Base-by-base conservation (phyloP, 371 early-diverging fungal genomes). In the Mucor mucedo region DNA sequence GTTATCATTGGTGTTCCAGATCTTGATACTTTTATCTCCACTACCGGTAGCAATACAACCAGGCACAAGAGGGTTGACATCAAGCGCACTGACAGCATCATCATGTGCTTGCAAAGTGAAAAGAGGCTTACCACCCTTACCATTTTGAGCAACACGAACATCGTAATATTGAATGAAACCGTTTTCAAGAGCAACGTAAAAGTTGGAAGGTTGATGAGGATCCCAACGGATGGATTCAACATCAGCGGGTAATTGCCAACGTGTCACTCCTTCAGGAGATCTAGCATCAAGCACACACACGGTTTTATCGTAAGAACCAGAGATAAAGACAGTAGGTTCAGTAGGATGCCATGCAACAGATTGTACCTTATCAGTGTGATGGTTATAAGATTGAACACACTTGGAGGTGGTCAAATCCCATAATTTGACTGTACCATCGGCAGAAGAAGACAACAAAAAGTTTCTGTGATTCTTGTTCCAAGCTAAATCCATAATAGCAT, bases 41-140 rank as follows among this genome's bases (percentile, higher is more conserved):
- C 93, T 90, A n/a, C 96, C 98, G 0, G 98, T 97, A 11, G 97
- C 91, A 50, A 98, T 71, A 52, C 91, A 87, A 2, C 92, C 92
- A 27, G 84, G 80, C 7, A 96, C 75, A 8, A 73, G 61, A 5
- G 93, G 83, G 73, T 90, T 91, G 66, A 96, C 79, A 77, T 96
- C 97, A 66, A 96, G 73, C 1, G 93, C 88, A 21, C 92, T 89
- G 3, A 93, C 93, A 9, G 97, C 89, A 62, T 87, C 88, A 68
- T 95, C 95, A 67, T 98, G 98, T 2, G 98, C 98, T 65, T 93
- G 93, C 47, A 98, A 80, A 4, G 92, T 93, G 76, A 88, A 98
- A 9, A 97, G 44, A 5, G 95, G 86, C 47, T 81, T 77, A 9
- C 65, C 70, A 57, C 76, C 80, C 5, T 64, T 62, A 45, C 73